A percentile compares a stretch with the other conserved stretches of the same genome.
These are phyloP conservation scores for Paramecium sonneborni DNA, from an alignment of 73 alveolate species.

Conservation along the genomic window DNA sequence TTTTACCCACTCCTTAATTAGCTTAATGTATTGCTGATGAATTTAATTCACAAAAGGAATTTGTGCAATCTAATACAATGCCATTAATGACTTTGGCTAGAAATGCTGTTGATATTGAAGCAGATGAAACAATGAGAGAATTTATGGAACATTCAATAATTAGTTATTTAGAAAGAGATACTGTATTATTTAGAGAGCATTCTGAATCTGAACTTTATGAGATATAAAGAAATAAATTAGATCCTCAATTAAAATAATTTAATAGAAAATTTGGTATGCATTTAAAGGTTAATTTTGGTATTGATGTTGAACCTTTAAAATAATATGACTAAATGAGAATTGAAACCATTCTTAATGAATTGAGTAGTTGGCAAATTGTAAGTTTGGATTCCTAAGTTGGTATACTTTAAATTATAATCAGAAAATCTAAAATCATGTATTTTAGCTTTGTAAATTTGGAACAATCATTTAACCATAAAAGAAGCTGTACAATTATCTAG, in stretches of 20 bases:
- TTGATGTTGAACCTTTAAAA: conserved; percentile 2
- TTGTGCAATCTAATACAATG: conserved; percentile 41
- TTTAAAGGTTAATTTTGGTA: conserved; percentile 23
- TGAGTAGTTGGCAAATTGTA: conserved; percentile 51
- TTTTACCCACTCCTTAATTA: conserved; percentile 22
- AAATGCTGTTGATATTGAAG: conserved; percentile 37
- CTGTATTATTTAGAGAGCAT: conserved; percentile 56
- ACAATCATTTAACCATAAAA: background rate
- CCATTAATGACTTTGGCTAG: conserved; percentile 41
- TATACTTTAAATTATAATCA: background rate
- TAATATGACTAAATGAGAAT: conserved; percentile 2
- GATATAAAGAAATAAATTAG: conserved; percentile 25
- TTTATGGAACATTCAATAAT: conserved; percentile 8
- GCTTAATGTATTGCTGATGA: conserved; percentile 59
- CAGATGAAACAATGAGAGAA: background rate
- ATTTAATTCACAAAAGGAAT: conserved; percentile 54
- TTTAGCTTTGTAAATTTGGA: background rate
- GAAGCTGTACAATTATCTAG: conserved; percentile 57
- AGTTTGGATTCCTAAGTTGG: background rate
- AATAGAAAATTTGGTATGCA: conserved; percentile 10
- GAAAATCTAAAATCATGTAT: conserved; percentile 52
- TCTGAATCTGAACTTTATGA: background rate
- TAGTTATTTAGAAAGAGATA: conserved; percentile 40
- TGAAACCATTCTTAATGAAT: background rate
- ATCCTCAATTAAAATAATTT: conserved; percentile 26